These are phyloP conservation scores for Blastobotrys attinorum DNA, from an alignment of 805 yeast genomes.

Conservation along the genomic window DNA sequence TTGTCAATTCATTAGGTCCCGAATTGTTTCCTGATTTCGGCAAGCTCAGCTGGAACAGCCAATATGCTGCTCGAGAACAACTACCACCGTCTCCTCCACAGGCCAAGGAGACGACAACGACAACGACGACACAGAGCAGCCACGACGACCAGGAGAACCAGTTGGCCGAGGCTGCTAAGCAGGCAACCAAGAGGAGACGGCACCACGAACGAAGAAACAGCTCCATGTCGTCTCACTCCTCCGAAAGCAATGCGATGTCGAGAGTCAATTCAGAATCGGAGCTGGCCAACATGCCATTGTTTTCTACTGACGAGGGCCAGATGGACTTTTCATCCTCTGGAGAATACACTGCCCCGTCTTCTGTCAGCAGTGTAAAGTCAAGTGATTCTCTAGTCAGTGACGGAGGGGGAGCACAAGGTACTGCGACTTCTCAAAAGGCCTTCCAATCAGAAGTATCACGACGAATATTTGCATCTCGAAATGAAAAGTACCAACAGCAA, in stretches of 20 bases:
- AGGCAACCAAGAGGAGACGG: not conserved
- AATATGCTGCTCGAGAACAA: constrained; percentile 5
- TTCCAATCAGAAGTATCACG: constrained; percentile 17
- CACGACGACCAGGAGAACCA: not conserved
- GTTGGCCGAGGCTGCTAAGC: not conserved
- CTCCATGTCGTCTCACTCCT: constrained; percentile 28
- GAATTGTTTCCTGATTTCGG: constrained; percentile 81
- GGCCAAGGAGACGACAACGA: constrained; percentile 6
- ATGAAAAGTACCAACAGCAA: constrained; percentile 13
- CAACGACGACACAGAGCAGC: too few species aligned
- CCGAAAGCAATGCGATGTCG: constrained; percentile 49
- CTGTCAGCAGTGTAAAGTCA: constrained; percentile 2
- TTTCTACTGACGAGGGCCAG: constrained; percentile 31
- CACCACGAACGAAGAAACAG: not conserved
- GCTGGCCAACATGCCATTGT: constrained; percentile 56
- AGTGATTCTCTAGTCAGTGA: too few species aligned
- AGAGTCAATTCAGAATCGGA: constrained; percentile 55
- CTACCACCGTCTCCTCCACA: too few species aligned
- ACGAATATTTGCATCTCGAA: constrained; percentile 22
- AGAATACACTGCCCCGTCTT: constrained; percentile 5
- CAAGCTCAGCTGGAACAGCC: not conserved
- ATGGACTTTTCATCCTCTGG: too few species aligned
- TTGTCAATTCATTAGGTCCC: constrained; percentile 77
- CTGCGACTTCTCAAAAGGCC: constrained; percentile 11
- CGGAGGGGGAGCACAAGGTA: too few species aligned